Evolutionary conservation across 345 rosid genomes (phyloP).

Genomic region (Euphorbia tirucalli): DNA sequence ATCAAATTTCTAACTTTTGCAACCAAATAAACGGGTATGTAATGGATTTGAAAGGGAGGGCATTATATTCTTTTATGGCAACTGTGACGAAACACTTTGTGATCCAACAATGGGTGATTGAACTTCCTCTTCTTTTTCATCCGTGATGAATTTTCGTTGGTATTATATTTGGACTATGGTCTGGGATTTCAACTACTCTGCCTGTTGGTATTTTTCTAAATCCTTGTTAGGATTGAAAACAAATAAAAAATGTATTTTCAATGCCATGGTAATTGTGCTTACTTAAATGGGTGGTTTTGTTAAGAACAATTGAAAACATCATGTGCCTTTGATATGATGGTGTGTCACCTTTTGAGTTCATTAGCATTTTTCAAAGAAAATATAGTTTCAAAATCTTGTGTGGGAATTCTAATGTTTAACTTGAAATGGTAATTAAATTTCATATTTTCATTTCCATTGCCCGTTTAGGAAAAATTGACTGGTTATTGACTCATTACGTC

Average conservation of each 20-base stretch:
- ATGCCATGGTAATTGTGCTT: too few species aligned
- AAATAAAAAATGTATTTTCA: not conserved
- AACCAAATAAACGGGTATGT: constrained; percentile 95
- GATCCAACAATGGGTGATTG: not conserved
- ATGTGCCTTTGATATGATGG: not conserved
- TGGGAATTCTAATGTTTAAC: not conserved
- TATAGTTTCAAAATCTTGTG: not conserved
- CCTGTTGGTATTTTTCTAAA: not conserved
- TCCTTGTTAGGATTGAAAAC: not conserved
- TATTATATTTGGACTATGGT: not conserved
- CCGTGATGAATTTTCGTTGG: not conserved
- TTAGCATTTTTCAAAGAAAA: not conserved
- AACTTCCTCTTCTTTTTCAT: not conserved
- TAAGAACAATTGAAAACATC: not conserved
- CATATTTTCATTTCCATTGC: not conserved
- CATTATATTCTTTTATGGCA: not conserved
- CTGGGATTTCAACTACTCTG: not conserved
- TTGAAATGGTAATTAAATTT: too few species aligned
- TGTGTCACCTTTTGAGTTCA: not conserved
- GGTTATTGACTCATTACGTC: not conserved
- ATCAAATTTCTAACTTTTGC: constrained; percentile 89
- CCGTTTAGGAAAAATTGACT: not conserved
- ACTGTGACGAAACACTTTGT: not conserved
- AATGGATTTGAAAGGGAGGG: not conserved
- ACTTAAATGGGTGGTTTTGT: not conserved